phyloP scores from a whole-genome alignment of 169 alveolate genomes.

The Plasmodium blacklocki region DNA sequence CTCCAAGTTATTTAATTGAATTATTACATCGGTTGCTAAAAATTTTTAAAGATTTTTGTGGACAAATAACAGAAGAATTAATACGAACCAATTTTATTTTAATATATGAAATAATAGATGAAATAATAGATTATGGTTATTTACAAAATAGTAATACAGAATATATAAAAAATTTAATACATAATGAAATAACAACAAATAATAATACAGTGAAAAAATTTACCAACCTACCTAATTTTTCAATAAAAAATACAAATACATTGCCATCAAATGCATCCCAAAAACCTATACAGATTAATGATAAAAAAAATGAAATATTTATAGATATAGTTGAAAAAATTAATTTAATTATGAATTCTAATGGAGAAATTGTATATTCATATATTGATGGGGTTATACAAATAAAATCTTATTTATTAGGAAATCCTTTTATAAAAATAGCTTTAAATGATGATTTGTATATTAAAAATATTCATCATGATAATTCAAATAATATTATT shows the following conservation, averaged over 20 bases:
- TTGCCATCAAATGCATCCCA: conserved; percentile 88
- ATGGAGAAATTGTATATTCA: conserved; percentile 90
- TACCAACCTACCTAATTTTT: conserved; percentile 24
- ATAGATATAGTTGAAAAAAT: conserved; percentile 81
- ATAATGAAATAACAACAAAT: conserved; percentile 59
- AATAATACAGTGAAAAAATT: conserved; percentile 1
- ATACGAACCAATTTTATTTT: conserved; percentile 96
- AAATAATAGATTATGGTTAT: conserved; percentile 96
- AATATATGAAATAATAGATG: conserved; percentile 98
- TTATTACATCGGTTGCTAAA: conserved; percentile 90
- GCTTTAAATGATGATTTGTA: conserved; percentile 90
- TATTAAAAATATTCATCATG: conserved; percentile 53
- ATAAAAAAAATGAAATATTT: conserved; percentile 78
- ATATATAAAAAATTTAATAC: conserved; percentile 89
- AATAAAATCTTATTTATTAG: conserved; percentile 92
- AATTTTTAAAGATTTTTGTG: conserved; percentile 95
- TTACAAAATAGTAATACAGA: conserved; percentile 96
- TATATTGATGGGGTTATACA: conserved; percentile 95
- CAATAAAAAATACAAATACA: conserved; percentile 78
- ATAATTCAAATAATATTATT: conserved; percentile 50
- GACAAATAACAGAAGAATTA: conserved; percentile 97
- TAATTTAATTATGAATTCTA: conserved; percentile 90
- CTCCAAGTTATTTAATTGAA: conserved; percentile 95
- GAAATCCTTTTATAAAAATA: conserved; percentile 91
- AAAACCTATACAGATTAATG: conserved; percentile 82